Base-by-base conservation (phyloP, 2,329 filamentous ascomycete genomes). In the Apiospora phragmitis region DNA sequence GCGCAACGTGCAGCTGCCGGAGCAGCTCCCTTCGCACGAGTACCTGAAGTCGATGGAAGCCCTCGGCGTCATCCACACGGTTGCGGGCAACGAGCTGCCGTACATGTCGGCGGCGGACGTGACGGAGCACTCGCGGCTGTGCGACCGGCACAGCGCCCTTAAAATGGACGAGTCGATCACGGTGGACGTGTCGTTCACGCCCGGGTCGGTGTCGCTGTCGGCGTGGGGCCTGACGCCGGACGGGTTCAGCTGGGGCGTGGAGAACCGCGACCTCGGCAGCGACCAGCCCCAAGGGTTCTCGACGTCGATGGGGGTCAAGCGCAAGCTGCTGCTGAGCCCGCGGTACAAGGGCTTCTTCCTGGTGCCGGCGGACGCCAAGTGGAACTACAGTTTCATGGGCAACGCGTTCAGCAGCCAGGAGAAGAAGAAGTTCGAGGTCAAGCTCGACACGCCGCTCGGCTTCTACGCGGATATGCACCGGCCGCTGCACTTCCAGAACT, bases 341-440 rank as follows among this genome's bases (percentile, higher is more conserved):
- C 93, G 95, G 81, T 97, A 98, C 80, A 90, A 93, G 76, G 97
- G 96, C 38, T 98, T 95, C 85, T 99, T 99, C 90, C 85, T 99
- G 70, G 94, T 98, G 29, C 96, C 96, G 0, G 95, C 98, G 78
- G 92, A 92, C 69, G 91, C 91, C 73, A 88, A 92, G 72, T 99
- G 96, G 96, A 99, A 99, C 83, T 99, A 98, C 85, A 96, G 93
- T 81, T 99, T 99, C 87, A 94, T 98, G 91, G 96, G 96, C 70
- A 94, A 91, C 74, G 91, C 91, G 0, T 99, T 98, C 79, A 91
- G 92, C 18, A 91, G 91, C 51, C 88, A 97, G 74, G 94, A 97
- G 84, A 98, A 98, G 90, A 94, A 94, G 84, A 88, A 91, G 4
- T 89, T 98, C 59, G 93, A 94, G 76, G 95, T 98, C 76, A 96